A percentile compares a stretch with the other conserved stretches of the same genome.
Evolutionary conservation across 108 stramenopile genomes (phyloP).

Genomic region (Discostella stelligeroides): DNA sequence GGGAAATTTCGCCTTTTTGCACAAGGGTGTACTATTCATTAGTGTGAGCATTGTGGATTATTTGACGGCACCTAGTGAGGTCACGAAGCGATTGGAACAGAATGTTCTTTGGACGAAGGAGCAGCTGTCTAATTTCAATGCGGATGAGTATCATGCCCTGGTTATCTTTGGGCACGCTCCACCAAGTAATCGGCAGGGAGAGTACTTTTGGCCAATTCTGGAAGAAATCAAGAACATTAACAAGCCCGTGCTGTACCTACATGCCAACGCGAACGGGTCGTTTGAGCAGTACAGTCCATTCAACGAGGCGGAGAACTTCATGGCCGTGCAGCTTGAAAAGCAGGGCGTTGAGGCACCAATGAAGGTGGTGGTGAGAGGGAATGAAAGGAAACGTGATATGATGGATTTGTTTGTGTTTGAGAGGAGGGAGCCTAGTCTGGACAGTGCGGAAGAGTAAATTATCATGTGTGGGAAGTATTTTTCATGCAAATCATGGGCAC

Average conservation of each 20-base stretch:
- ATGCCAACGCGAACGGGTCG: constrained; percentile 55
- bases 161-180: constrained; percentile 79
- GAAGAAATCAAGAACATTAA: constrained; percentile 35
- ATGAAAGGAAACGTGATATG: neutral
- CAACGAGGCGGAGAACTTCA: constrained; percentile 47
- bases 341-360: constrained; percentile 44
- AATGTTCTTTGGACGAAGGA: constrained; percentile 73
- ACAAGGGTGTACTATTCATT: constrained; percentile 72
- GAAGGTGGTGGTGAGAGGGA: constrained; percentile 39
- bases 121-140: constrained; percentile 29
- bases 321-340: constrained; percentile 49
- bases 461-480: too few relatives aligned
- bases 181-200: constrained; percentile 54
- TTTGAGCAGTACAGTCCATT: constrained; percentile 45
- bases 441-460: neutral
- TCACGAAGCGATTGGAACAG: constrained; percentile 49
- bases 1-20: constrained; percentile 70
- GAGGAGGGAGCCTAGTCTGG: constrained; percentile 25
- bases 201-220: constrained; percentile 58
- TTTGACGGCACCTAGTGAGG: constrained; percentile 45
- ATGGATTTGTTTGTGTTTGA: constrained; percentile 34
- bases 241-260: constrained; percentile 71
- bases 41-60: constrained; percentile 72
- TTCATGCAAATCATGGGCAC: too few relatives aligned
- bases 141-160: constrained; percentile 55